phyloP scores from a whole-genome alignment of 2,329 filamentous ascomycete species.

The Myrmaecium sp. region DNA sequence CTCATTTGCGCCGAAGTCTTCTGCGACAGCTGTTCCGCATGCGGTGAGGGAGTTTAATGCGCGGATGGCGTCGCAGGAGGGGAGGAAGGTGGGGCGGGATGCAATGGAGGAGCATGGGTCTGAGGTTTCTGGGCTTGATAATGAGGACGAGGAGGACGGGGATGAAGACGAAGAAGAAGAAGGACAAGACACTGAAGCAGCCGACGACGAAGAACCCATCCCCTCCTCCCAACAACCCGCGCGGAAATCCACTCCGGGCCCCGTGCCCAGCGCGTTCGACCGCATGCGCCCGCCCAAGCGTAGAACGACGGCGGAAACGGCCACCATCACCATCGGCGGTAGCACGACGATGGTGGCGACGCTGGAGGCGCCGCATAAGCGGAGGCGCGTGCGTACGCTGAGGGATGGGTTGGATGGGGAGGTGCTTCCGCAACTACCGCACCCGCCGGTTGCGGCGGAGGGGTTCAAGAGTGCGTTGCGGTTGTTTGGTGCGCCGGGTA shows the following conservation, averaged over 20 bases:
- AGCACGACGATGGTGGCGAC: constrained; percentile 49
- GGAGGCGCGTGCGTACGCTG: constrained; percentile 25
- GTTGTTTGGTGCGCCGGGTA: constrained; percentile 38
- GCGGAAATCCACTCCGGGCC: constrained; percentile 24
- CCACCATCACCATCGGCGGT: constrained; percentile 60
- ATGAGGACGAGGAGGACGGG: no score
- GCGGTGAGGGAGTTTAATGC: constrained; percentile 23
- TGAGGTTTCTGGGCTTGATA: no score
- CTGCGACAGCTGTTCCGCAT: neutral
- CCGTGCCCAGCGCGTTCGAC: constrained; percentile 45
- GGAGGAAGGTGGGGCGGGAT: constrained; percentile 7
- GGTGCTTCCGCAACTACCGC: constrained; percentile 13
- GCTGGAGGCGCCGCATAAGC: constrained; percentile 28
- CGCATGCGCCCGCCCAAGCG: constrained; percentile 49
- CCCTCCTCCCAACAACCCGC: constrained; percentile 14
- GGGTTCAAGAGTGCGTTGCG: constrained; percentile 28
- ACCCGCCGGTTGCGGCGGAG: constrained; percentile 8
- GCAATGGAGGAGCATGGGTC: no score
- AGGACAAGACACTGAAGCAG: constrained; percentile 14
- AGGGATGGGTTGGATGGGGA: constrained; percentile 16
- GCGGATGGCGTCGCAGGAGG: constrained; percentile 17
- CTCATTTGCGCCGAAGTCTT: no score
- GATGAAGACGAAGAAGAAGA: constrained; percentile 9
- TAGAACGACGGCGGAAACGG: constrained; percentile 44
- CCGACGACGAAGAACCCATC: constrained; percentile 17